Percentiles rank a stretch among this genome's conserved stretches.
Conservation (phyloP, 805 yeast genomes). For the Jamesozyma jinghongensis region DNA sequence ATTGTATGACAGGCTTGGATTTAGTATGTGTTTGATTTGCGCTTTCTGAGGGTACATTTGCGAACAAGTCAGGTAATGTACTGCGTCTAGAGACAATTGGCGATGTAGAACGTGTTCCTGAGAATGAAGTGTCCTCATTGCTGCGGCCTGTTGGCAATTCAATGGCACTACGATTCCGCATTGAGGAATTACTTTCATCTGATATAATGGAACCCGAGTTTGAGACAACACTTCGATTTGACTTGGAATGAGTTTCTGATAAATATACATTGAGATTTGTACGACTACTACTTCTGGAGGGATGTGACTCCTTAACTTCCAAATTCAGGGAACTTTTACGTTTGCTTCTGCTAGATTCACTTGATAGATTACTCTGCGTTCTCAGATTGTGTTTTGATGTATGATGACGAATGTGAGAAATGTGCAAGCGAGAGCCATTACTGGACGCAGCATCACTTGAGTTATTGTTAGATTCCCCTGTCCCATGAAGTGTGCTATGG, state of each 20-base stretch:
- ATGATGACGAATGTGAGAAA: background rate
- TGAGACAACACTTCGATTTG: constrained; percentile 5
- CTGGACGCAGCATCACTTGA: background rate
- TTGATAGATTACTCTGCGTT: constrained; percentile 1
- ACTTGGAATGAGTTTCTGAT: constrained; percentile 4
- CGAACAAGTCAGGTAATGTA: background rate
- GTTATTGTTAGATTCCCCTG: background rate
- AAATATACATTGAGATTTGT: background rate
- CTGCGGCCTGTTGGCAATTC: background rate
- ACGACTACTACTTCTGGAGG: constrained; percentile 1
- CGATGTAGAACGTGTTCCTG: background rate
- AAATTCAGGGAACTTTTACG: constrained; percentile 1
- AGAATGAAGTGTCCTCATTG: too few relatives aligned
- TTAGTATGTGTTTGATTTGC: background rate
- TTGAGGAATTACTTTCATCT: constrained; percentile 2
- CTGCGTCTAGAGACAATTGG: background rate
- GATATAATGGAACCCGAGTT: constrained; percentile 5
- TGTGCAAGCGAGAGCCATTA: background rate
- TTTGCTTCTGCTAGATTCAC: background rate
- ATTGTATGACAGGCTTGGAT: background rate
- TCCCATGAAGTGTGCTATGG: constrained; percentile 1
- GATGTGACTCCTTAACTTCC: background rate
- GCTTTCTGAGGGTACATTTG: background rate
- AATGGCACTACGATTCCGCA: background rate
- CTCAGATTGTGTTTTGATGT: constrained; percentile 1